A percentile compares a stretch with the other conserved stretches of the same genome.
Evolutionary conservation across 495 filamentous ascomycete genomes (phyloP).

Genomic region (Penicillium longicatenatum): DNA sequence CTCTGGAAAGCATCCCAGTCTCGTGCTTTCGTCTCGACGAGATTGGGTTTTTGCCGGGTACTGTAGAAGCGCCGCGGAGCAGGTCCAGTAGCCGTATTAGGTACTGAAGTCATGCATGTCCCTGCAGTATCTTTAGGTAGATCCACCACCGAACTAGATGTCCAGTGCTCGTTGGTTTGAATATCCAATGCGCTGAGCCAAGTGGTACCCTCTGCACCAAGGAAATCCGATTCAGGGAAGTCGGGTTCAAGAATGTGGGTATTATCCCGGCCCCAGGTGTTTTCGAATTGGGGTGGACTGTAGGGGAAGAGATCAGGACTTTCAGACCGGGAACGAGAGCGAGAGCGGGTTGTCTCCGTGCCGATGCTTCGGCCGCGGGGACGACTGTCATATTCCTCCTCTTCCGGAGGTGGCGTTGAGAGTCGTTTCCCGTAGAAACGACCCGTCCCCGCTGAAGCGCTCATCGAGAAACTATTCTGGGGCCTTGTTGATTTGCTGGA

Average conservation of each 20-base stretch:
- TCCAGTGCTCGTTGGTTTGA: background rate
- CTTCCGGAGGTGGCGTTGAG: slow-evolving; percentile 12
- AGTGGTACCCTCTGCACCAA: slow-evolving; percentile 17
- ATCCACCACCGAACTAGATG: too few species aligned
- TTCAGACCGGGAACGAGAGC: slow-evolving; percentile 17
- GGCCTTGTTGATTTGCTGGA: background rate
- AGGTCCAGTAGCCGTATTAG: slow-evolving; percentile 2
- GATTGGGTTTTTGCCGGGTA: slow-evolving; percentile 8
- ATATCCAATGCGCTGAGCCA: slow-evolving; percentile 20
- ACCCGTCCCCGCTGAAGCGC: background rate
- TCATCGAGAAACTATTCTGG: slow-evolving; percentile 9
- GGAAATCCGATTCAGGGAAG: slow-evolving; percentile 4
- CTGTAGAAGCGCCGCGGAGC: slow-evolving; percentile 25
- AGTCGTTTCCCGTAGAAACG: slow-evolving; percentile 24
- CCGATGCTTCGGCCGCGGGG: slow-evolving; percentile 14
- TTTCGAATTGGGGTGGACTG: slow-evolving; percentile 22
- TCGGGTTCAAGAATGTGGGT: background rate
- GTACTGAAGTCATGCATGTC: background rate
- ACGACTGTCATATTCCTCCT: slow-evolving; percentile 7
- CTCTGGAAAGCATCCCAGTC: slow-evolving; percentile 8
- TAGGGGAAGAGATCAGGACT: slow-evolving; percentile 24
- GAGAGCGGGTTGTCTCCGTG: background rate
- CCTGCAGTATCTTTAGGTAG: too few species aligned
- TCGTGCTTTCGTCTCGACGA: too few species aligned
- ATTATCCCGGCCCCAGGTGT: slow-evolving; percentile 7